Percentiles rank a stretch among this genome's conserved stretches.
Conservation (phyloP, 1,139 yeast genomes). For the Debaryomyces sp. region DNA sequence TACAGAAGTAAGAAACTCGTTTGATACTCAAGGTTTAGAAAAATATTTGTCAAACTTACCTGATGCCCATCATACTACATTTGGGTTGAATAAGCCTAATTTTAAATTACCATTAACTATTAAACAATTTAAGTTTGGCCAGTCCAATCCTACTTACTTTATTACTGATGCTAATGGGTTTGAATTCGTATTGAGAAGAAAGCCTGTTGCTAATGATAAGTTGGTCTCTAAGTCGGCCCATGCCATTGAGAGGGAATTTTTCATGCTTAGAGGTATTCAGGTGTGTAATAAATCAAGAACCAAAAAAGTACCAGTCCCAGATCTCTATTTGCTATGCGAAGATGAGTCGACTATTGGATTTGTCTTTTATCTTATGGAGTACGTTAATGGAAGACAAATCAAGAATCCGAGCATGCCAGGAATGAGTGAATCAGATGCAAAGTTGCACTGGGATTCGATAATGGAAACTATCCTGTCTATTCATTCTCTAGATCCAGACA, state of each 20-base stretch:
- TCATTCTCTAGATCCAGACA: conserved; percentile 53
- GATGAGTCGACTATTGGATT: conserved; percentile 53
- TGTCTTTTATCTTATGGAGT: conserved; percentile 65
- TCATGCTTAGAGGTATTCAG: conserved; percentile 51
- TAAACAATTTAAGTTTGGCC: conserved; percentile 65
- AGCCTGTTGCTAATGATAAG: conserved; percentile 58
- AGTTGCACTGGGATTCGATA: conserved; percentile 52
- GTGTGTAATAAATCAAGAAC: conserved; percentile 27
- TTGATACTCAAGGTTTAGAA: conserved; percentile 37
- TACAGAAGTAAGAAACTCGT: conserved; percentile 37
- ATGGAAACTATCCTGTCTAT: conserved; percentile 54
- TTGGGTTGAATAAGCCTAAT: conserved; percentile 22
- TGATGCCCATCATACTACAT: conserved; percentile 14
- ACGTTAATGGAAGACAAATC: conserved; percentile 59
- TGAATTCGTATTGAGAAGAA: conserved; percentile 57
- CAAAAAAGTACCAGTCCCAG: conserved; percentile 51
- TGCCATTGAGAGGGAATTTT: conserved; percentile 66
- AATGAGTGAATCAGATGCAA: conserved; percentile 25
- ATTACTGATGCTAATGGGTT: conserved; percentile 43
- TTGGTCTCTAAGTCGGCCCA: conserved; percentile 64
- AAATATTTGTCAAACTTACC: conserved; percentile 23
- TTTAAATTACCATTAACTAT: conserved; percentile 29
- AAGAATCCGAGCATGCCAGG: conserved; percentile 57
- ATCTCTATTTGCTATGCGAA: conserved; percentile 51
- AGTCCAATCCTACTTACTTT: conserved; percentile 67